These are phyloP conservation scores for Mortierella sp. DNA, from an alignment of 371 early-diverging fungal genomes.

Conservation along the genomic window DNA sequence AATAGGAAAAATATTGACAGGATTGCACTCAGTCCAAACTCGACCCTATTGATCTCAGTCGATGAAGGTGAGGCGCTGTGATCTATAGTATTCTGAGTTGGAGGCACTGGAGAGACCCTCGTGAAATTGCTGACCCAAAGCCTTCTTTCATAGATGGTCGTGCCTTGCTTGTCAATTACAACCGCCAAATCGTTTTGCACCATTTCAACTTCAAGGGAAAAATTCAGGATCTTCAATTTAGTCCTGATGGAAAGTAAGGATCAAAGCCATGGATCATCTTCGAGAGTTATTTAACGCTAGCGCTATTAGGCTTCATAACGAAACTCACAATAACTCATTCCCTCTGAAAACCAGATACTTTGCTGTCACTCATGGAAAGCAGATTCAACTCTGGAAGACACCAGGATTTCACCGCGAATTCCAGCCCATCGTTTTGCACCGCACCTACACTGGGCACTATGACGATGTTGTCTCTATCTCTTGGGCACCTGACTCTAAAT, in stretches of 20 bases:
- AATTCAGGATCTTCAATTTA: slow-evolving; percentile 86
- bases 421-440: slow-evolving; percentile 89
- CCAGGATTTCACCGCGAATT: slow-evolving; percentile 94
- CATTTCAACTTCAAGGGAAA: slow-evolving; percentile 89
- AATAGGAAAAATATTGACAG: slow-evolving; percentile 89
- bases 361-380: slow-evolving; percentile 89
- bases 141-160: slow-evolving; percentile 78
- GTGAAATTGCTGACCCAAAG: background rate
- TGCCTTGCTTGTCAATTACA: slow-evolving; percentile 88
- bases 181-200: slow-evolving; percentile 84
- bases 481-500: slow-evolving; percentile 91
- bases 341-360: slow-evolving; percentile 64
- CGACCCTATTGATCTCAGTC: slow-evolving; percentile 86
- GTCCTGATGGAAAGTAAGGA: slow-evolving; percentile 79
- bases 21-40: slow-evolving; percentile 93
- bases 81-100: background rate
- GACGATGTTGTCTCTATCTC: slow-evolving; percentile 88
- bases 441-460: slow-evolving; percentile 86
- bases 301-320: background rate
- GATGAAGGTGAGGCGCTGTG: slow-evolving; percentile 80
- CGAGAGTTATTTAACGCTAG: too few species aligned
- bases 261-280: background rate
- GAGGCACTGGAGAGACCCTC: background rate
- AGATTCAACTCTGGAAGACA: slow-evolving; percentile 93
- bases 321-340: background rate